Percentiles rank a stretch among this genome's conserved stretches.
phyloP scores from a whole-genome alignment of 1,284 basidiomycete species.

The Xerocomus amazonicus region DNA sequence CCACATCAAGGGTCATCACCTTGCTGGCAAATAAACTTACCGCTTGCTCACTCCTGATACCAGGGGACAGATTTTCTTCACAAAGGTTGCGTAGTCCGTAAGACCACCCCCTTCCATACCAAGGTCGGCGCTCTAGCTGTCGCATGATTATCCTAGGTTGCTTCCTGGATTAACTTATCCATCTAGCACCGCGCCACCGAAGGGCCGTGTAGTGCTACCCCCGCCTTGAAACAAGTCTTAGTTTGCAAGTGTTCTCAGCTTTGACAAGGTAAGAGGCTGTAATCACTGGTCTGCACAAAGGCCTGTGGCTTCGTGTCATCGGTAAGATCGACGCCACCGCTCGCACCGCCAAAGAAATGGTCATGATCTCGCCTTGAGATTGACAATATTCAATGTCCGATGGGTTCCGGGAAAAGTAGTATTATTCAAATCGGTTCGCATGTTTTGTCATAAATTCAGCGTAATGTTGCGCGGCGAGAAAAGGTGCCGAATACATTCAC shows the following conservation, averaged over 20 bases:
- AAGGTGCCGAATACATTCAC: conserved; percentile 46
- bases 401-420: conserved; percentile 52
- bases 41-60: conserved; percentile 47
- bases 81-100: conserved; percentile 52
- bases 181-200: conserved; percentile 61
- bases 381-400: conserved; percentile 60
- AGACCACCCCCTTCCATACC: conserved; percentile 63
- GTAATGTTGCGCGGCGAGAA: neutral
- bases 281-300: conserved; percentile 47
- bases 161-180: conserved; percentile 39
- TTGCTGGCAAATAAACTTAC: conserved; percentile 30
- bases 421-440: conserved; percentile 44
- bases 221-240: conserved; percentile 68
- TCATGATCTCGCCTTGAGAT: conserved; percentile 61
- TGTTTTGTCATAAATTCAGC: conserved; percentile 10
- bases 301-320: conserved; percentile 48
- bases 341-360: conserved; percentile 63
- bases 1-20: conserved; percentile 1
- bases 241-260: conserved; percentile 28
- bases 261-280: neutral
- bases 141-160: neutral
- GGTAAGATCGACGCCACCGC: conserved; percentile 50
- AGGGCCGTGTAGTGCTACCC: conserved; percentile 45
- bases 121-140: conserved; percentile 49
- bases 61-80: conserved; percentile 48